Evolutionary conservation across 148 eudicot genomes (phyloP).

Genomic region (Rhododendron molle): DNA sequence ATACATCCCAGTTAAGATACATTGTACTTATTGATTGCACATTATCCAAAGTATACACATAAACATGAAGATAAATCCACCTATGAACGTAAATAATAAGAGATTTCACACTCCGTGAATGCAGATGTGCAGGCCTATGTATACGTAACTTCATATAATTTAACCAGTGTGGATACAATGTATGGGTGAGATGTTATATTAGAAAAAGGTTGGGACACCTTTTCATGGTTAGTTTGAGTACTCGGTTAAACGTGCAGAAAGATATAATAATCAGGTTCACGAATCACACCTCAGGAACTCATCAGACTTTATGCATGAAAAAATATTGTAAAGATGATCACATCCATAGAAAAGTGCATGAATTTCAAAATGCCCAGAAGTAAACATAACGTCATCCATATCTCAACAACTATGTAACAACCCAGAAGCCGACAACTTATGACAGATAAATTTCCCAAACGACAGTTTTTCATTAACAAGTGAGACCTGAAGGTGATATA

Average conservation of each 20-base stretch:
- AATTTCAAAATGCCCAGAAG: not conserved
- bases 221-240: slow-evolving; percentile 1
- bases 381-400: not conserved
- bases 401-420: not conserved
- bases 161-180: not conserved
- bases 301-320: not conserved
- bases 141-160: not conserved
- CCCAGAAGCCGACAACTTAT: not conserved
- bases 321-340: not conserved
- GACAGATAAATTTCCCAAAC: not conserved
- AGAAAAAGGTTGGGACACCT: not conserved
- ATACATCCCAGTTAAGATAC: not conserved
- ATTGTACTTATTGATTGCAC: not conserved
- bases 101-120: not conserved
- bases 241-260: not conserved
- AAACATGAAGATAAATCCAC: not conserved
- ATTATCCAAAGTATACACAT: not conserved
- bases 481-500: not conserved
- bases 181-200: not conserved
- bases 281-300: not conserved
- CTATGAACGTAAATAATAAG: not conserved
- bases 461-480: not conserved
- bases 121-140: not conserved
- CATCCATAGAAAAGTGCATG: not conserved
- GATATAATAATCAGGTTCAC: not conserved